Conservation (phyloP, 306 rosid species). For the Ochetophila trinervis region DNA sequence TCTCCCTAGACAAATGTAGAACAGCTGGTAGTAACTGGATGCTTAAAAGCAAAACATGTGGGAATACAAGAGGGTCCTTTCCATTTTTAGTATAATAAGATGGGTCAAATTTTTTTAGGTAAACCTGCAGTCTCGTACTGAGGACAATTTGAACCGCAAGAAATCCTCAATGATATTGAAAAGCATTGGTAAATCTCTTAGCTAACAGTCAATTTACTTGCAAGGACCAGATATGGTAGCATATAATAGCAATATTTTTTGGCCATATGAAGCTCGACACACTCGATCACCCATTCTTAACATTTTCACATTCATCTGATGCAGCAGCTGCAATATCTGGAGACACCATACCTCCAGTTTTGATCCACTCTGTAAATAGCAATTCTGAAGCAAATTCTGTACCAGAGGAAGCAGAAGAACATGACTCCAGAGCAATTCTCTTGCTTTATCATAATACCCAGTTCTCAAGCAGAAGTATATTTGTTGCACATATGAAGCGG, state of each 20-base stretch:
- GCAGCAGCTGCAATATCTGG: slow-evolving; percentile 70
- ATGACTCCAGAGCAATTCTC: slow-evolving; percentile 75
- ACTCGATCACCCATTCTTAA: slow-evolving; percentile 85
- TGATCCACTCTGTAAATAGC: slow-evolving; percentile 72
- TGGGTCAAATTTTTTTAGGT: slow-evolving; percentile 91
- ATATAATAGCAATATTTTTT: slow-evolving; percentile 81
- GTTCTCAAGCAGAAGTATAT: slow-evolving; percentile 95
- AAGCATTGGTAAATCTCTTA: slow-evolving; percentile 80
- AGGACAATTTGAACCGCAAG: slow-evolving; percentile 94
- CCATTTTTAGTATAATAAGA: slow-evolving; percentile 95
- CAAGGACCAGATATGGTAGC: slow-evolving; percentile 94
- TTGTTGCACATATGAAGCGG: slow-evolving; percentile 38
- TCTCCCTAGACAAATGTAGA: slow-evolving; percentile 74
- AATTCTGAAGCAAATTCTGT: slow-evolving; percentile 19
- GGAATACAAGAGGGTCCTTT: slow-evolving; percentile 91
- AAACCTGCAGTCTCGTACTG: slow-evolving; percentile 81
- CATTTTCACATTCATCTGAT: slow-evolving; percentile 90
- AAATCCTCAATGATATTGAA: slow-evolving; percentile 93
- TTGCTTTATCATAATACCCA: slow-evolving; percentile 92
- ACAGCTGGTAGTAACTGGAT: slow-evolving; percentile 88
- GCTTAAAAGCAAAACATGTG: slow-evolving; percentile 88
- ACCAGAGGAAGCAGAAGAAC: slow-evolving; percentile 93
- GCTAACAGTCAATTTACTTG: slow-evolving; percentile 77
- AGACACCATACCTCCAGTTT: slow-evolving; percentile 78
- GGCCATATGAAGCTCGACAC: slow-evolving; percentile 88